Conservation (phyloP, 169 alveolate species). For the Perkinsus chesapeaki region DNA sequence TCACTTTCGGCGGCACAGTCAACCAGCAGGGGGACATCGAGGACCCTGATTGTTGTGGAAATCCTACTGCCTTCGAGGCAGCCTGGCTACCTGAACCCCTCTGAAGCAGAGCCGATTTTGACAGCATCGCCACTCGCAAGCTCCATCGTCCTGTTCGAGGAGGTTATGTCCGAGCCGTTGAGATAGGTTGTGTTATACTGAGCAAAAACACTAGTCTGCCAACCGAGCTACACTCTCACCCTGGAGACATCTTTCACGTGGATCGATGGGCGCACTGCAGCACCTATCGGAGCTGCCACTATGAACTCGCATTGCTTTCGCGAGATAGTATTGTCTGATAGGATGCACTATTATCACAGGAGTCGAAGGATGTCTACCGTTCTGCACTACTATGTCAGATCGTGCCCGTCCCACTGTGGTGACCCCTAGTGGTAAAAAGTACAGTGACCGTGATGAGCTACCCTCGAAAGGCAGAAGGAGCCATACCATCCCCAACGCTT, state of each 20-base stretch:
- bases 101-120: not conserved
- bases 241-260: not conserved
- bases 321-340: not conserved
- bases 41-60: not conserved
- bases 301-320: not conserved
- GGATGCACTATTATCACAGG: not conserved
- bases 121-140: not conserved
- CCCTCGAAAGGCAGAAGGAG: not conserved
- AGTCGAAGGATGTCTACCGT: not conserved
- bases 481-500: not conserved
- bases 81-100: not conserved
- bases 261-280: not conserved
- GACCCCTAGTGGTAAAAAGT: not conserved
- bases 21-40: not conserved
- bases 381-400: not conserved
- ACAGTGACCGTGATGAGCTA: not conserved
- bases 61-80: not conserved
- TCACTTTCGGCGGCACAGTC: not conserved
- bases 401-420: not conserved
- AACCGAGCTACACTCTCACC: not conserved
- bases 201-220: not conserved
- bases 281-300: not conserved
- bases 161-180: not conserved
- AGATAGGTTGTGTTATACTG: not conserved
- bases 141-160: not conserved